Evolutionary conservation across 257 asterid genomes (phyloP).

Genomic region (Anisodus acutangulus): DNA sequence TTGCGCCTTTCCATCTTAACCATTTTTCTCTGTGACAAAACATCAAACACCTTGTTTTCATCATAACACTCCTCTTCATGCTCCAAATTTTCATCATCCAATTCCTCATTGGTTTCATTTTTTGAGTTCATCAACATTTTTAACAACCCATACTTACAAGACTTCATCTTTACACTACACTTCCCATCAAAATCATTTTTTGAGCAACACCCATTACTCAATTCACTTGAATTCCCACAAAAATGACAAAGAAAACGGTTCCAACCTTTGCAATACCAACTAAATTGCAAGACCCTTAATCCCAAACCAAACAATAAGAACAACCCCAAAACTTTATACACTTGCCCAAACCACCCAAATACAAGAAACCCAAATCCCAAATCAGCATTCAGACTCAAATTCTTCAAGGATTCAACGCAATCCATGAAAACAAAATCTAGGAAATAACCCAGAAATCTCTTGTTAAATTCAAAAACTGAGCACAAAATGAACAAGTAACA

Average conservation of each 20-base stretch:
- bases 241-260: slow-evolving; percentile 34
- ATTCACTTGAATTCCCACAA: slow-evolving; percentile 42
- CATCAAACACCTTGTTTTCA: slow-evolving; percentile 51
- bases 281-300: slow-evolving; percentile 48
- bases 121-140: slow-evolving; percentile 26
- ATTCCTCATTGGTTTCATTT: slow-evolving; percentile 4
- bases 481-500: slow-evolving; percentile 38
- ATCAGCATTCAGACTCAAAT: slow-evolving; percentile 40
- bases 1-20: slow-evolving; percentile 52
- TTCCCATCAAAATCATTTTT: slow-evolving; percentile 37
- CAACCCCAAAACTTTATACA: slow-evolving; percentile 50
- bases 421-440: slow-evolving; percentile 54
- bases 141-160: slow-evolving; percentile 27
- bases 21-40: slow-evolving; percentile 52
- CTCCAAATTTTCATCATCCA: slow-evolving; percentile 24
- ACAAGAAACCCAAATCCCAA: slow-evolving; percentile 49
- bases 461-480: slow-evolving; percentile 48
- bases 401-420: slow-evolving; percentile 42
- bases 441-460: slow-evolving; percentile 38
- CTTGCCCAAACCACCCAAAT: slow-evolving; percentile 42
- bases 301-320: slow-evolving; percentile 55
- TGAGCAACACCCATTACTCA: slow-evolving; percentile 40
- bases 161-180: slow-evolving; percentile 30
- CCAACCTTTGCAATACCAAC: slow-evolving; percentile 41
- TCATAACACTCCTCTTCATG: slow-evolving; percentile 33